Evolutionary conservation across 805 yeast species (phyloP).

Genomic region (Barnettozyma salicaria): DNA sequence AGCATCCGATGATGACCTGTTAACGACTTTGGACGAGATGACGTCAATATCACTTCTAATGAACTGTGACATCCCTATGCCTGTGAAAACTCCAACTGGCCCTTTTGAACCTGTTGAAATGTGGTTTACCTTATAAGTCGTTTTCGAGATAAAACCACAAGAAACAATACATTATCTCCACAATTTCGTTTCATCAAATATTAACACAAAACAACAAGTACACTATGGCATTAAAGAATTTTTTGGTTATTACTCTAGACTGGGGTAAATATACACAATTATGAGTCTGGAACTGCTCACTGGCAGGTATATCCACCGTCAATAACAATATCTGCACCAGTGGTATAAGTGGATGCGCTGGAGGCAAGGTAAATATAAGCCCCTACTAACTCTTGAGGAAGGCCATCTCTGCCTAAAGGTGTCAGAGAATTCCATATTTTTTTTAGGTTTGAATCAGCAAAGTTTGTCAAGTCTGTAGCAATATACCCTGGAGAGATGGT

Average conservation of each 20-base stretch:
- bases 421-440: slow-evolving; percentile 43
- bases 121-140: not conserved
- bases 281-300: no score
- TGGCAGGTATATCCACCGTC: slow-evolving; percentile 66
- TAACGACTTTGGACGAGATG: slow-evolving; percentile 12
- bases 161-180: no score
- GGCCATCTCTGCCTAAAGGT: slow-evolving; percentile 73
- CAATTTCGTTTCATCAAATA: not conserved
- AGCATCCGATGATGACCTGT: not conserved
- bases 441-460: slow-evolving; percentile 39
- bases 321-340: slow-evolving; percentile 70
- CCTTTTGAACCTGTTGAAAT: no score
- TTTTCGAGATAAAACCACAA: not conserved
- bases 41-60: slow-evolving; percentile 18
- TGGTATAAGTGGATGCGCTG: slow-evolving; percentile 72
- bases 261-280: no score
- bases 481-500: slow-evolving; percentile 85
- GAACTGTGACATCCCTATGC: slow-evolving; percentile 18
- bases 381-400: slow-evolving; percentile 70
- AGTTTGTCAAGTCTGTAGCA: slow-evolving; percentile 58
- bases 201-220: not conserved
- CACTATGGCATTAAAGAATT: not conserved
- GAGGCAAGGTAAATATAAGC: slow-evolving; percentile 77
- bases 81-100: not conserved
- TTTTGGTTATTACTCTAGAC: not conserved